Conservation (phyloP, 805 yeast species). For the Wickerhamiella shivajii region DNA sequence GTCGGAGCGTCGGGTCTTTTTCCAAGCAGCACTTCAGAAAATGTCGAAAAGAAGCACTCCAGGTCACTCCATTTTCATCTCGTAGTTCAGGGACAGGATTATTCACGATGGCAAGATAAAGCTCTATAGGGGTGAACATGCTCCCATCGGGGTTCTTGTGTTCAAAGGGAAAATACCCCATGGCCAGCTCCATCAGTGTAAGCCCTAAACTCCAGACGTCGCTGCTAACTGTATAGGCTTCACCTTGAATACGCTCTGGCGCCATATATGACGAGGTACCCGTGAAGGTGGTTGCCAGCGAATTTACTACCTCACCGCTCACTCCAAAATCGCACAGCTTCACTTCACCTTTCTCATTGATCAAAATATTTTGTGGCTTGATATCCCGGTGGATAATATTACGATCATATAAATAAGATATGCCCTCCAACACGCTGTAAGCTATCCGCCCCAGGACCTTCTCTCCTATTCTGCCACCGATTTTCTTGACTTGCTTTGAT, state of each 20-base stretch:
- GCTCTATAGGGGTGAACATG: conserved; percentile 68
- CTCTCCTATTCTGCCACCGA: conserved; percentile 83
- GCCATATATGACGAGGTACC: conserved; percentile 99
- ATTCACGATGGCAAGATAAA: conserved; percentile 64
- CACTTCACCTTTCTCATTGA: conserved; percentile 64
- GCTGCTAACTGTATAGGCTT: conserved; percentile 85
- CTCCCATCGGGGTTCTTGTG: conserved; percentile 29
- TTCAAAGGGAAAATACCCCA: conserved; percentile 75
- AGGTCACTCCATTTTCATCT: conserved; percentile 58
- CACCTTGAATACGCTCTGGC: conserved; percentile 92
- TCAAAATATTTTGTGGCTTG: conserved; percentile 82
- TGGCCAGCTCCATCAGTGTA: conserved; percentile 83
- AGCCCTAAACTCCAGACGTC: conserved; percentile 96
- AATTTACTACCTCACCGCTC: conserved; percentile 90
- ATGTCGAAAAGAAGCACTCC: conserved; percentile 74
- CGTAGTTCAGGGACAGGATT: conserved; percentile 59
- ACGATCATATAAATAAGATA: conserved; percentile 76
- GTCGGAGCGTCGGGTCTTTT: conserved; percentile 66
- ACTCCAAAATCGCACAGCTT: conserved; percentile 97
- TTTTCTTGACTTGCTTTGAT: conserved; percentile 55
- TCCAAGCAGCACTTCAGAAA: conserved; percentile 69
- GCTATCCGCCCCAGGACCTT: conserved; percentile 85
- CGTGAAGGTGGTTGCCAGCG: conserved; percentile 89
- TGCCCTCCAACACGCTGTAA: conserved; percentile 67
- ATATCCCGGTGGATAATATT: conserved; percentile 89